phyloP scores from a whole-genome alignment of 768 basidiomycete species.

The Termitomyces sp. region DNA sequence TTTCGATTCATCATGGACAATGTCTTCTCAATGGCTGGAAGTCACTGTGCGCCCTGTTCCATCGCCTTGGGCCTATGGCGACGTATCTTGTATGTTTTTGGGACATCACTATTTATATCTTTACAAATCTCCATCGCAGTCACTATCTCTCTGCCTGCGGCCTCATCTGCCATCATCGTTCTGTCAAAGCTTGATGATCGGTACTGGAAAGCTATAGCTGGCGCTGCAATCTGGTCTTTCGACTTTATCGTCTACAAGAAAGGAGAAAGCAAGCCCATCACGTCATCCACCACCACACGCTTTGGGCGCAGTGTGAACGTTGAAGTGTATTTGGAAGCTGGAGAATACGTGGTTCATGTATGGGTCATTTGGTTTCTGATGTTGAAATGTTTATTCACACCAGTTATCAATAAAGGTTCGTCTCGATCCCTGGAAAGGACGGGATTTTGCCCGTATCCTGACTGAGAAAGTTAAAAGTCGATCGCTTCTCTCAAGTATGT shows the following conservation, averaged over 20 bases:
- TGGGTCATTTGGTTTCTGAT: neutral
- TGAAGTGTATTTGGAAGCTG: conserved; percentile 23
- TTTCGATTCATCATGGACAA: conserved; percentile 36
- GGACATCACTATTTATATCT: neutral
- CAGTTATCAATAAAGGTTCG: conserved; percentile 10
- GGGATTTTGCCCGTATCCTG: conserved; percentile 22
- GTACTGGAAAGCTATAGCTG: conserved; percentile 29
- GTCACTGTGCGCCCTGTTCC: conserved; percentile 25
- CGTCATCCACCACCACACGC: conserved; percentile 16
- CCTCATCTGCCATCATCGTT: conserved; percentile 32
- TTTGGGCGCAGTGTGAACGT: conserved; percentile 26
- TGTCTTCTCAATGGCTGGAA: conserved; percentile 40
- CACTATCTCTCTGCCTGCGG: conserved; percentile 28
- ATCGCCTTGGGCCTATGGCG: conserved; percentile 37
- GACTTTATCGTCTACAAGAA: conserved; percentile 36
- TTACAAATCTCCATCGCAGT: conserved; percentile 20
- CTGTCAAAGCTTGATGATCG: conserved; percentile 35
- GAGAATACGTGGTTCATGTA: conserved; percentile 29
- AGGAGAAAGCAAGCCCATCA: conserved; percentile 24
- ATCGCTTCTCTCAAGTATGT: conserved; percentile 31
- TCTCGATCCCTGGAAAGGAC: conserved; percentile 18
- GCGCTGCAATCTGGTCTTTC: conserved; percentile 25
- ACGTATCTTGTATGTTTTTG: conserved; percentile 33
- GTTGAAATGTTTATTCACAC: neutral
- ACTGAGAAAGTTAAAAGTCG: conserved; percentile 29